phyloP scores from a whole-genome alignment of 2,329 filamentous ascomycete genomes.

The Penicillium digitatum region DNA sequence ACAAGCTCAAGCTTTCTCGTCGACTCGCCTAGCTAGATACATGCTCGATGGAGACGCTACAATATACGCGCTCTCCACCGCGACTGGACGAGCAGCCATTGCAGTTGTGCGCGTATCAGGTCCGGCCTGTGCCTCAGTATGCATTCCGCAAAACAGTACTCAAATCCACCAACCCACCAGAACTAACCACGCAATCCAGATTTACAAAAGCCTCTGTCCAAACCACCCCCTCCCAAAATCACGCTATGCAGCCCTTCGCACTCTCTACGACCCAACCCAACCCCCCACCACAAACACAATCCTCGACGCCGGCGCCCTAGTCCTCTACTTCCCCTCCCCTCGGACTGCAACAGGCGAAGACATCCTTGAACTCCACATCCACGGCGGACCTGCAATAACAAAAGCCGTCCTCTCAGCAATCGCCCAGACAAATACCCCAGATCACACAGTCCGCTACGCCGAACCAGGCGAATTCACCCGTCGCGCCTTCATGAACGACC shows the following conservation, averaged over 20 bases:
- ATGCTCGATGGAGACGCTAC: slow-evolving; percentile 49
- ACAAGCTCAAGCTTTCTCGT: slow-evolving; percentile 24
- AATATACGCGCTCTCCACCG: slow-evolving; percentile 89
- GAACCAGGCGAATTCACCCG: slow-evolving; percentile 94
- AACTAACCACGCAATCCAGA: slow-evolving; percentile 40
- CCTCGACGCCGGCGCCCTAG: slow-evolving; percentile 72
- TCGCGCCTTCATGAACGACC: slow-evolving; percentile 81
- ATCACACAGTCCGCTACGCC: slow-evolving; percentile 67
- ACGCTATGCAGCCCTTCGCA: slow-evolving; percentile 67
- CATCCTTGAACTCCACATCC: slow-evolving; percentile 87
- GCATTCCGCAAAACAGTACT: neutral
- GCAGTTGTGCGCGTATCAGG: slow-evolving; percentile 87
- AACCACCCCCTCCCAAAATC: slow-evolving; percentile 52
- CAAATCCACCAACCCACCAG: neutral
- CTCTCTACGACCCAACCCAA: slow-evolving; percentile 59
- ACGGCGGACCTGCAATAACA: slow-evolving; percentile 84
- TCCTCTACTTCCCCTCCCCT: slow-evolving; percentile 78
- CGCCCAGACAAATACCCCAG: slow-evolving; percentile 39
- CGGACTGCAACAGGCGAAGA: slow-evolving; percentile 88
- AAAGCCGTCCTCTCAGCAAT: slow-evolving; percentile 81
- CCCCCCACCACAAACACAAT: slow-evolving; percentile 42
- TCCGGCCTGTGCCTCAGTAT: slow-evolving; percentile 64
- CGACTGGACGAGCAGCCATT: slow-evolving; percentile 79
- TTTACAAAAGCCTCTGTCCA: slow-evolving; percentile 64
- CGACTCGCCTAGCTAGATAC: slow-evolving; percentile 10